Base-by-base conservation (phyloP, 495 filamentous ascomycete genomes). In the Trichoderma reesei region DNA sequence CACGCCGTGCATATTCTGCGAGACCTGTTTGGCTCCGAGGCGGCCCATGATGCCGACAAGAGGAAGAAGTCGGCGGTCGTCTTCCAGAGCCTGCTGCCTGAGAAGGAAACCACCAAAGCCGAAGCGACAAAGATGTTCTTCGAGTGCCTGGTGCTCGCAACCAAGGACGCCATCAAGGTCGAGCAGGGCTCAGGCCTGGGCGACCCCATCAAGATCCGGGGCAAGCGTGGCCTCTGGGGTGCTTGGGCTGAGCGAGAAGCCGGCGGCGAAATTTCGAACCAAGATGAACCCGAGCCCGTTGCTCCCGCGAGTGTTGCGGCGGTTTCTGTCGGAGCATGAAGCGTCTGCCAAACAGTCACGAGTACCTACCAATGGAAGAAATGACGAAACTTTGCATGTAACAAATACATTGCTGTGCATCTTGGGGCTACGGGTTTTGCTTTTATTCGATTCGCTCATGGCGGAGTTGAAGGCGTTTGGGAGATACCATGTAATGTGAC, bases 71-170 rank as follows among this genome's bases (percentile, higher is more conserved):
- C 83, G 6, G 81, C 81, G 44, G 89, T 96, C 6, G 78, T 91
- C 18, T 98, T 98, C 83, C 91, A 96, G 72, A 90, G 96, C 42
- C 82, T 98, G 56, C 82, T 96, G 1, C 94, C 94, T 1, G 90
- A 93, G 75, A 72, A 78, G 60, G 84, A 80, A 62, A 91, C 94
- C 2, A 87, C 82, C 61, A 88, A 89, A 70, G 86, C 86, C 13
- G 94, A 98, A 68, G 95, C 95, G 3, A 97, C 94, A 44, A 96
- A 96, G 80, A 96, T 98, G 93, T 98, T 98, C 78, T 98, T 98
- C 65, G 95, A 98, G 76, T 86, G 92, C 41, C 79, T 98, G 46
- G 94, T 98, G 5, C 78, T 98, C 60, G 95, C 95, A 11, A 98
- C 94, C 13, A 98, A 98, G 80, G 95, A 98, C 75, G 94, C 94